These are phyloP conservation scores for Penicillium crustosum DNA, from an alignment of 2,329 filamentous ascomycete genomes.

Conservation along the genomic window DNA sequence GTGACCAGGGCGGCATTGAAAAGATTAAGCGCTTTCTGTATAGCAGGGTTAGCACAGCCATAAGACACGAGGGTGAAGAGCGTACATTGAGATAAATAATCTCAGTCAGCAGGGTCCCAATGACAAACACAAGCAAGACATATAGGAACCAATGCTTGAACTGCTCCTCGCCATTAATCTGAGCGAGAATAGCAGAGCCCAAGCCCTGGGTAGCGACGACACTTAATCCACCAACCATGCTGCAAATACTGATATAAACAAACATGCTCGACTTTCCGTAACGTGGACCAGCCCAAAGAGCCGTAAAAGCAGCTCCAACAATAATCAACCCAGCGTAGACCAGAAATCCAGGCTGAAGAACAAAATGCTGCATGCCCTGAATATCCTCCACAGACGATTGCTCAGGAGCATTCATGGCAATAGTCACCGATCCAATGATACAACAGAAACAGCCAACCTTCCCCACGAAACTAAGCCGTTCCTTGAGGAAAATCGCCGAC, in stretches of 20 bases:
- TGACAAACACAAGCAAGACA: conserved; percentile 84
- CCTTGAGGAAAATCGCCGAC: conserved; percentile 93
- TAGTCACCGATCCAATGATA: conserved; percentile 88
- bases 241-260: conserved; percentile 95
- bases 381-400: conserved; percentile 84
- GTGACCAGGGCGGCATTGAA: conserved; percentile 97
- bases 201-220: conserved; percentile 93
- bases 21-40: conserved; percentile 93
- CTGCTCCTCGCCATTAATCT: conserved; percentile 76
- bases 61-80: conserved; percentile 23
- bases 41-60: conserved; percentile 2
- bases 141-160: conserved; percentile 99
- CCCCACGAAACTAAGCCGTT: conserved; percentile 89
- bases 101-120: conserved; percentile 84
- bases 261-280: conserved; percentile 98
- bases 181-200: conserved; percentile 85
- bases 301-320: conserved; percentile 67
- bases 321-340: conserved; percentile 81
- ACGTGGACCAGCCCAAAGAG: conserved; percentile 77
- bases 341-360: conserved; percentile 83
- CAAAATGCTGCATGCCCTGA: conserved; percentile 86
- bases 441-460: conserved; percentile 96
- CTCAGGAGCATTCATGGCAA: conserved; percentile 87
- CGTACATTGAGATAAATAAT: conserved; percentile 94
- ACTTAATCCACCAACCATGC: conserved; percentile 87